Base-by-base conservation (phyloP, 208 protist genomes). In the Leishmania arabica region DNA sequence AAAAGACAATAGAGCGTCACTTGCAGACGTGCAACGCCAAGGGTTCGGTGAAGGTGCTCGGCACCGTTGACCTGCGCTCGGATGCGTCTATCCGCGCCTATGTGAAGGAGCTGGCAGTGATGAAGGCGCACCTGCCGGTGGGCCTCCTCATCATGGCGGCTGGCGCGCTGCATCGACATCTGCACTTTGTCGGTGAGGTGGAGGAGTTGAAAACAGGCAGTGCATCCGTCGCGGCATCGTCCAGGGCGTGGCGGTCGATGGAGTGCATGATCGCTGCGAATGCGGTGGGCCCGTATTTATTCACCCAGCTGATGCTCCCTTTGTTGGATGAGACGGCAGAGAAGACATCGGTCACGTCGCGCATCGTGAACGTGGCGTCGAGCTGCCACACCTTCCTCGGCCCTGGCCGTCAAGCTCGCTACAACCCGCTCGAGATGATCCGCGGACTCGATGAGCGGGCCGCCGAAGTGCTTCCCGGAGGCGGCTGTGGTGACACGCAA, bases 181-280 rank as follows among this genome's bases (percentile, higher is more conserved):
- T 93, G 19, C 84, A 80, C 68, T 86, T 86, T 69, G 80, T 87
- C 21, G 75, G 81, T 51, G 56, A 81, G 51, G 37, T 70, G 31
- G 64, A 78, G 34, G 65, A 81, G 68, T 64, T 84, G 31, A 79
- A 60, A 37, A 82, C 53, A 21, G 79, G 80, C 53, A 73, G 15
- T 9, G 82, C 56, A 6, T 79, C 81, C 6, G 75, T 78, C 15
- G 45, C 73, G 13, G 40, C 75, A 40, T 86, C 82, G 9, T 72
- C 66, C 17, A 19, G 69, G 81, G 75, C 78, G 60, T 94, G 88
- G 81, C 79, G 81, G 0, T 83, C 78, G 27, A 49, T 96, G 80
- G 93, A 97, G 88, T 86, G 82, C 75, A 96, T 93, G 88, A 54
- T 97, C 17, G 93, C 89, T n/a, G 90, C 93, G 21, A 97, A 97